These are phyloP conservation scores for Geranium brycei DNA, from an alignment of 345 rosid genomes.

Conservation along the genomic window DNA sequence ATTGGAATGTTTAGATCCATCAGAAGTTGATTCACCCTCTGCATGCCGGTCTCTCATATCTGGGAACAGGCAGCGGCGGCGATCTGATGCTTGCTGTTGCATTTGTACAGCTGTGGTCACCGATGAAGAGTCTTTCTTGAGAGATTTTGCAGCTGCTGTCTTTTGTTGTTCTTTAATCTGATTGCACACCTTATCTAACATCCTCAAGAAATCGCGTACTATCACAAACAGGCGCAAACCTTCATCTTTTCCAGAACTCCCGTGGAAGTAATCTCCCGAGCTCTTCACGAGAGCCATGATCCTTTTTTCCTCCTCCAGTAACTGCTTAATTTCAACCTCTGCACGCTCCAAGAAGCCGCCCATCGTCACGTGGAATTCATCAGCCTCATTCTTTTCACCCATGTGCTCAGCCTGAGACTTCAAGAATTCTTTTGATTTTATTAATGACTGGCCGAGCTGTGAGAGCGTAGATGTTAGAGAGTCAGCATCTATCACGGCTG, in stretches of 20 bases:
- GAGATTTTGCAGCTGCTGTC: not conserved
- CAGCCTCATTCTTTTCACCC: not conserved
- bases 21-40: not conserved
- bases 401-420: not conserved
- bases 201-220: not conserved
- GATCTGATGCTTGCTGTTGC: not conserved
- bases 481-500: constrained; percentile 43
- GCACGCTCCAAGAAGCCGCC: not conserved
- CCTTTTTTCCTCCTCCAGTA: not conserved
- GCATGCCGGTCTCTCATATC: not conserved
- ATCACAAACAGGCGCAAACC: constrained; percentile 2
- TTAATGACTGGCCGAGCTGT: not conserved
- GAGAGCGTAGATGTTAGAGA: not conserved
- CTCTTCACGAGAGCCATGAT: constrained; percentile 3
- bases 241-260: not conserved
- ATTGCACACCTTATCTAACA: not conserved
- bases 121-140: not conserved
- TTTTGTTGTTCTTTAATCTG: not conserved
- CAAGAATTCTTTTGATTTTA: not conserved
- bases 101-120: no score
- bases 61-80: not conserved
- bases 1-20: not conserved
- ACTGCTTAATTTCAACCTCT: not conserved
- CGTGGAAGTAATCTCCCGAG: constrained; percentile 1
- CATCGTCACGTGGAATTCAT: not conserved